Evolutionary conservation across 371 early-diverging fungal genomes (phyloP), one percentile per base, ranked within the genome.

Genomic region (Syncephalastrum monosporum): DNA sequence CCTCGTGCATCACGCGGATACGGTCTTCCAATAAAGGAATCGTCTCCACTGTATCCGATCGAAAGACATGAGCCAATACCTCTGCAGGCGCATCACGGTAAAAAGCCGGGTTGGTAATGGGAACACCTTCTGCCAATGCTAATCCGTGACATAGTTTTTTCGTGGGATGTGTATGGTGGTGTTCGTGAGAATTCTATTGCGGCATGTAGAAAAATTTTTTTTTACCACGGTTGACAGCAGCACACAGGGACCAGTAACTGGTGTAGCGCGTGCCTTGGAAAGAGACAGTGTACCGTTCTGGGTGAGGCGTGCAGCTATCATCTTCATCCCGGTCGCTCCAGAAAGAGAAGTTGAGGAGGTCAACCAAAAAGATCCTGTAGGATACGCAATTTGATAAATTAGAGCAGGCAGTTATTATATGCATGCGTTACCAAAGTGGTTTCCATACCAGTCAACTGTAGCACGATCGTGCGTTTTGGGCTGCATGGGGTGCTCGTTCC

Each of bases 291-390:
- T 86, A 92, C 17, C 83, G 68, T 7, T 81, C 78, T 8, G 75
- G 81, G 53, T 82, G 79, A 3, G 74, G 79, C 1, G 63, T 60
- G 1, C 72, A 72, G 7, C 76, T 73, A 60, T 84, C 83, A 12
- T 64, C 71, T 13, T 62, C 65, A 33, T 82, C 83, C 19, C 77
- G 51, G 52, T 88, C 85, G 41, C 86, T 79, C 92, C 92, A 95
- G 61, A 95, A 95, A n/a, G 92, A 93, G 67, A 93, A 95, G 70
- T 95, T 95, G 19, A 94, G 75, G 12, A 86, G 65, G 63, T 95
- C 95, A 0, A 92, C 83, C 16, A 94, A 56, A 53, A 95, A 93
- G 25, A 94, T 92, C 92, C 90, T 82, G 51, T 17, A 53, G 38
- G 38, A 33, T 33, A 33, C 56, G 69, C 64, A 82, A 45, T 79